phyloP scores from a whole-genome alignment of 192 early-diverging fungal genomes.

The Gamsiella multidivaricata region DNA sequence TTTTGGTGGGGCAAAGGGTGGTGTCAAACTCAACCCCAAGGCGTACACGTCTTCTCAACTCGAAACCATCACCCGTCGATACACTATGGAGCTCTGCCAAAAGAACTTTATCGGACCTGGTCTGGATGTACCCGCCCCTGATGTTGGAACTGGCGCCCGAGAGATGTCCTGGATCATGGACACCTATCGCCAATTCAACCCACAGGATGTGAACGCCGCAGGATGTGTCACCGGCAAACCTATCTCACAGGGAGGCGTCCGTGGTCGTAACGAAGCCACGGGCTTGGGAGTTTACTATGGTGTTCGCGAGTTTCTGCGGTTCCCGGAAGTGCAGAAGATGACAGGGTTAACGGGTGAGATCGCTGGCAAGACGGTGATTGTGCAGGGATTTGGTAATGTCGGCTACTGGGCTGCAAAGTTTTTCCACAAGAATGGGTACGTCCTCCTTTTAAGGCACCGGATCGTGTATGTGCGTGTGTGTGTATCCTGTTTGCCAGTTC shows the following conservation, averaged over 20 bases:
- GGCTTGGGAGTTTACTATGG: conserved; percentile 87
- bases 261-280: conserved; percentile 85
- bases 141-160: conserved; percentile 81
- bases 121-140: conserved; percentile 86
- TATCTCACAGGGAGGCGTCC: conserved; percentile 80
- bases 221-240: conserved; percentile 89
- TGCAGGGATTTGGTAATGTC: conserved; percentile 90
- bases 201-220: conserved; percentile 81
- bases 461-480: too few species aligned
- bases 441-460: not conserved
- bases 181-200: conserved; percentile 86
- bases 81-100: conserved; percentile 85
- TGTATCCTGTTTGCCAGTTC: too few species aligned
- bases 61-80: conserved; percentile 85
- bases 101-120: conserved; percentile 89
- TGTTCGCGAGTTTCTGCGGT: conserved; percentile 81
- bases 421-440: conserved; percentile 75
- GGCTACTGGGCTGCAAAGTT: conserved; percentile 87
- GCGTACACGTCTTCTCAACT: conserved; percentile 78
- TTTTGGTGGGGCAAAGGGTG: conserved; percentile 84
- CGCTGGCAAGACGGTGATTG: conserved; percentile 70
- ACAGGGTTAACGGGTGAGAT: conserved; percentile 71
- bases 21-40: conserved; percentile 83
- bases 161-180: conserved; percentile 92
- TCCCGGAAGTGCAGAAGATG: conserved; percentile 80